Conservation (phyloP, 345 rosid genomes). For the Sisymbrium irio region DNA sequence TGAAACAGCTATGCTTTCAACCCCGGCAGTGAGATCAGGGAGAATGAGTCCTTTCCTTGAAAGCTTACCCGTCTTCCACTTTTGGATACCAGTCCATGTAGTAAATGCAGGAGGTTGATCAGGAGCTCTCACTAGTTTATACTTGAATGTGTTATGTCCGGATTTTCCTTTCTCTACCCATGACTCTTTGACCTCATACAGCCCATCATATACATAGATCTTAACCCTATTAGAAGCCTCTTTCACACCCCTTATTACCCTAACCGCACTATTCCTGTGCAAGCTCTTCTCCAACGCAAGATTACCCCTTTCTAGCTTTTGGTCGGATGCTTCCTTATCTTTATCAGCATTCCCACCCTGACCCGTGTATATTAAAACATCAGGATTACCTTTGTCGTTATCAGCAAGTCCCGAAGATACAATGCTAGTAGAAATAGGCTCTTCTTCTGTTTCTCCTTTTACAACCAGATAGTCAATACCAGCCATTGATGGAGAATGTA, state of each 20-base stretch:
- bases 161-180: slow-evolving; percentile 77
- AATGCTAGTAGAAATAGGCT: slow-evolving; percentile 71
- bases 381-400: slow-evolving; percentile 61
- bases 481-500: slow-evolving; percentile 83
- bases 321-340: slow-evolving; percentile 63
- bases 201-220: slow-evolving; percentile 69
- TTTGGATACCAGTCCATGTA: slow-evolving; percentile 55
- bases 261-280: slow-evolving; percentile 53
- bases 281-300: slow-evolving; percentile 88
- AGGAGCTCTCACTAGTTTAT: slow-evolving; percentile 58
- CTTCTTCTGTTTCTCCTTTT: slow-evolving; percentile 59
- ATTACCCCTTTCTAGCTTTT: slow-evolving; percentile 89
- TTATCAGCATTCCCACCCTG: slow-evolving; percentile 70
- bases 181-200: slow-evolving; percentile 56
- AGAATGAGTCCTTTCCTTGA: slow-evolving; percentile 63
- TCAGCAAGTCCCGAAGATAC: slow-evolving; percentile 80
- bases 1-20: slow-evolving; percentile 57
- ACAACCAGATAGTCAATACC: slow-evolving; percentile 78
- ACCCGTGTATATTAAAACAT: slow-evolving; percentile 72
- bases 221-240: slow-evolving; percentile 39
- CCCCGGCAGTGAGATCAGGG: slow-evolving; percentile 74
- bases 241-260: slow-evolving; percentile 66
- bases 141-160: slow-evolving; percentile 70
- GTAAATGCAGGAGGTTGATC: slow-evolving; percentile 63
- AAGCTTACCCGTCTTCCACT: slow-evolving; percentile 50